Evolutionary conservation across 176 grass and related monocot genomes (phyloP).

Genomic region (Bolboschoenus planiculmis): DNA sequence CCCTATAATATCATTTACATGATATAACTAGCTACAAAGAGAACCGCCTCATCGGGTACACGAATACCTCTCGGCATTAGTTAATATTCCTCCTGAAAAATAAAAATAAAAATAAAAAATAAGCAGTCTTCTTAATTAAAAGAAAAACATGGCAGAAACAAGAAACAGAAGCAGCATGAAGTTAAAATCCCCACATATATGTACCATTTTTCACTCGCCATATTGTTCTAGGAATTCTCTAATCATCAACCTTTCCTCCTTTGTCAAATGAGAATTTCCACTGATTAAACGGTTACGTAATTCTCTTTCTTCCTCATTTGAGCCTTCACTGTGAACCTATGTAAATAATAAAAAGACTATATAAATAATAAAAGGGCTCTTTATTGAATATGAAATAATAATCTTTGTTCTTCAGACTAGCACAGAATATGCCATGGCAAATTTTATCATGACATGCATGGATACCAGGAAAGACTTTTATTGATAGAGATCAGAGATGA

Average conservation of each 20-base stretch:
- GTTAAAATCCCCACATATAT: not conserved
- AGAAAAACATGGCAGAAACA: not conserved
- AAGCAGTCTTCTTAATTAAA: not conserved
- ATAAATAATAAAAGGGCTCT: not conserved
- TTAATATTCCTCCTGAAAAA: not conserved
- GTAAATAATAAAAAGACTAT: conserved; percentile 14
- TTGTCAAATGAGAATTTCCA: conserved; percentile 41
- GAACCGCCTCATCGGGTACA: not conserved
- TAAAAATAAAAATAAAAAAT: not conserved
- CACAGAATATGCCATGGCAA: not conserved
- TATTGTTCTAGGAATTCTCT: conserved; percentile 61
- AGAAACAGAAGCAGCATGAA: not conserved
- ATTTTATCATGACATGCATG: not conserved
- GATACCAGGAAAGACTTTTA: not conserved
- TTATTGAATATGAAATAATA: not conserved
- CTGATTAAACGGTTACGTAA: conserved; percentile 46
- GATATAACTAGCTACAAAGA: not conserved
- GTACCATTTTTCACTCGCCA: conserved; percentile 17
- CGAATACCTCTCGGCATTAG: not conserved
- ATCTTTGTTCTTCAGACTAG: not conserved
- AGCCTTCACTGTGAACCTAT: conserved; percentile 41
- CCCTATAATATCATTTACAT: conserved; percentile 1
- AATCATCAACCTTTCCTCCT: conserved; percentile 66
- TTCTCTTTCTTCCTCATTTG: conserved; percentile 42
- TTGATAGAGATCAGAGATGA: not conserved